These are phyloP conservation scores for Arthrocladium fulminans DNA, from an alignment of 2,329 filamentous ascomycete species.

Conservation along the genomic window DNA sequence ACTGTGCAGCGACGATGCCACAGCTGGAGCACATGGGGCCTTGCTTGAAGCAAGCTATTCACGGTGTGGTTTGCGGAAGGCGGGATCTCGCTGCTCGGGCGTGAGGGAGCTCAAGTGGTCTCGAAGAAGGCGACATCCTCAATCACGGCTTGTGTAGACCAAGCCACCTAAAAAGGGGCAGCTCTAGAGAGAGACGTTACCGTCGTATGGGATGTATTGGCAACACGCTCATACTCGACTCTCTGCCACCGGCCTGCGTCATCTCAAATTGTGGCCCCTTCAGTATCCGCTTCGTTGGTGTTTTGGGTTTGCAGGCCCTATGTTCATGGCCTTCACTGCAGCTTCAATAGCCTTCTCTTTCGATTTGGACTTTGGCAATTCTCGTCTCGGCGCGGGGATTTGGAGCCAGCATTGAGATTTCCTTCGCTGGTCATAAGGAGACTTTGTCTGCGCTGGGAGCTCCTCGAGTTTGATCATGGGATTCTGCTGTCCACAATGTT, in stretches of 20 bases:
- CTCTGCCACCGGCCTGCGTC: neutral
- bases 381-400: slow-evolving; percentile 20
- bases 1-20: no score
- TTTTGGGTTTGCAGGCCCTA: slow-evolving; percentile 14
- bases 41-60: no score
- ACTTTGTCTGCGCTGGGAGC: slow-evolving; percentile 57
- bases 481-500: slow-evolving; percentile 49
- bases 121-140: no score
- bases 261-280: slow-evolving; percentile 20
- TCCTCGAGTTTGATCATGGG: slow-evolving; percentile 61
- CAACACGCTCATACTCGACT: neutral
- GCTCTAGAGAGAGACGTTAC: no score
- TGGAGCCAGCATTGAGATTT: neutral
- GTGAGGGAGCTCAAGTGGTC: no score
- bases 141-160: no score
- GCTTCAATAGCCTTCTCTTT: slow-evolving; percentile 16
- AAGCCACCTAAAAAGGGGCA: no score
- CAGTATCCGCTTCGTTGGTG: slow-evolving; percentile 20
- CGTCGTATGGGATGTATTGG: neutral
- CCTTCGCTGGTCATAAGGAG: slow-evolving; percentile 40
- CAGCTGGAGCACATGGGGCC: no score
- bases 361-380: slow-evolving; percentile 22
- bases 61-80: no score
- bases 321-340: slow-evolving; percentile 11
- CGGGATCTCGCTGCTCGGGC: no score